These are phyloP conservation scores for Coniochaeta ligniaria DNA, from an alignment of 2,329 filamentous ascomycete genomes.

Conservation along the genomic window DNA sequence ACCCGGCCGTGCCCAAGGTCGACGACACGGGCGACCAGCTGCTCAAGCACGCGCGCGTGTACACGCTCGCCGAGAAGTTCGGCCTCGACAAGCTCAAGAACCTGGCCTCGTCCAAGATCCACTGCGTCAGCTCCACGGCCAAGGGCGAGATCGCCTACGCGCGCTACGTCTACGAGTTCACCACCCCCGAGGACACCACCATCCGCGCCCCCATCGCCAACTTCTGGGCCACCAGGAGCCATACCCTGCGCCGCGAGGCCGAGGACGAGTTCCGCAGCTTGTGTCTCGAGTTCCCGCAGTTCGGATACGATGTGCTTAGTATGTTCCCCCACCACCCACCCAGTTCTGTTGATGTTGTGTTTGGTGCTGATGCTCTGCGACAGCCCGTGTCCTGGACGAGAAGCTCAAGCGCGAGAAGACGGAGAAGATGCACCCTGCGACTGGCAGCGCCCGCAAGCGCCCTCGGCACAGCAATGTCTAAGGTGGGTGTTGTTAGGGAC, in stretches of 20 bases:
- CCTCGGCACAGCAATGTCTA: constrained; percentile 37
- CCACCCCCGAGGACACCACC: constrained; percentile 56
- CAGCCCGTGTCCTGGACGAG: constrained; percentile 57
- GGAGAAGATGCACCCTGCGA: constrained; percentile 48
- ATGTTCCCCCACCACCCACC: constrained; percentile 17
- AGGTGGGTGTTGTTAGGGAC: not conserved
- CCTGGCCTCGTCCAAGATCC: constrained; percentile 82
- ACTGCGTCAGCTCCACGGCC: constrained; percentile 81
- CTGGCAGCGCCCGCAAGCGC: constrained; percentile 48
- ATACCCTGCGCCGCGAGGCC: constrained; percentile 77
- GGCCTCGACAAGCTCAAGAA: constrained; percentile 60
- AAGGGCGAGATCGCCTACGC: constrained; percentile 89
- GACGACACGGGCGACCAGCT: constrained; percentile 79
- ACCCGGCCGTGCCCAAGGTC: constrained; percentile 55
- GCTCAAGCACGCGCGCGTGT: constrained; percentile 81
- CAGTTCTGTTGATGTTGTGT: not conserved
- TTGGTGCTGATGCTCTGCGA: not conserved
- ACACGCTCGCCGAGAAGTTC: constrained; percentile 80
- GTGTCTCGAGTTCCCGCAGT: constrained; percentile 85
- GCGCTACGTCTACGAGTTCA: constrained; percentile 81
- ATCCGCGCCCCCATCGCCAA: constrained; percentile 81
- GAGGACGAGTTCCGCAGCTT: constrained; percentile 78
- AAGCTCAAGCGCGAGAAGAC: constrained; percentile 58
- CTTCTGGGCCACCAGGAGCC: constrained; percentile 79
- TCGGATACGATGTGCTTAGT: constrained; percentile 89